Base-by-base conservation (phyloP, 495 filamentous ascomycete species). In the Daldinia childiae region DNA sequence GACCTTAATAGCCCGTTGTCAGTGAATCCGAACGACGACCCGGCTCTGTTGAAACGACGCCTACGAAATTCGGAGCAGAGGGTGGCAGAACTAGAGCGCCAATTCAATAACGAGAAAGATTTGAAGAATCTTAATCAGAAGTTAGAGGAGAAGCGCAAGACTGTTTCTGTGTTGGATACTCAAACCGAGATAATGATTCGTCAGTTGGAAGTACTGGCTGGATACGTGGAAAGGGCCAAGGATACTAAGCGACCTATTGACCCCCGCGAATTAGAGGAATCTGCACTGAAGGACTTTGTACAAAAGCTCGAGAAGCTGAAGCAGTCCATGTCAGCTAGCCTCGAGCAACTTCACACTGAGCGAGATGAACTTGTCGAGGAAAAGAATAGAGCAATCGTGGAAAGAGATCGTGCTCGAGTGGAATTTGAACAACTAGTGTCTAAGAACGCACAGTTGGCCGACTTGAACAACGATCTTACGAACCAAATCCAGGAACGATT, bases 181-280 rank as follows among this genome's bases (percentile, higher is more conserved):
- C 92, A 97, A 80, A 91, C 94, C 27, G 96, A 99, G 79, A 93
- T 98, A 71, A 93, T 97, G 75, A 88, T 99, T 62, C 90, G 93
- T 21, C 94, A 99, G 76, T 85, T 99, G 24, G 91, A 94, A 65
- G 90, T 94, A 12, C 87, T 98, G 68, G 93, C 85, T 39, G 82
- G 83, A n/a, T 86, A 84, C 62, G 84, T 88, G 7, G 85, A 88
- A 68, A 82, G 79, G 50, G 86, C 94, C 6, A 88, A 89, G 71
- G 92, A 95, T 84, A 77, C 92, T 84, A 90, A 88, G 73, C 85
- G 90, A 62, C 88, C 91, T 12, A 81, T 94, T 62, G 91, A 94
- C 73, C 81, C 91, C 41, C 86, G 85, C 14, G 91, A 93, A 74
- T 81, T 98, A 30, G 92, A 95, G 71, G 93, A 93, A 9, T 89